phyloP scores from a whole-genome alignment of 768 basidiomycete species.

The Megacollybia marginata region DNA sequence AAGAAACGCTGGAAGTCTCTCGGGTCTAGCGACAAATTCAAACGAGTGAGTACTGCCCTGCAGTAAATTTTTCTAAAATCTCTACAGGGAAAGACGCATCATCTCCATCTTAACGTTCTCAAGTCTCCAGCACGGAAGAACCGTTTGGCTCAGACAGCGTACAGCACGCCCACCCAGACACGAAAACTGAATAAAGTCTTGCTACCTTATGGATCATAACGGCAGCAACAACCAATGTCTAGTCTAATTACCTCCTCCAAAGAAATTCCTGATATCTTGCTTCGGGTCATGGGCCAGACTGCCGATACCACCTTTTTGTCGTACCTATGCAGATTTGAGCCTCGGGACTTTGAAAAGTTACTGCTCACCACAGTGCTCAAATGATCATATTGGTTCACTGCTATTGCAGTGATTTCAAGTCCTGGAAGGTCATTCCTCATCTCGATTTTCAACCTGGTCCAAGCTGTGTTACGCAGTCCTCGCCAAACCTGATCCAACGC shows the following conservation, averaged over 20 bases:
- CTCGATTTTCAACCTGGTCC: constrained; percentile 46
- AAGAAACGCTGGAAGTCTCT: constrained; percentile 77
- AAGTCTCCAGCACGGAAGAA: constrained; percentile 61
- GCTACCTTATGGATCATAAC: constrained; percentile 56
- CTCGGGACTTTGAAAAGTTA: neutral
- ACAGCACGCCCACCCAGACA: constrained; percentile 60
- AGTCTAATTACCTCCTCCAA: constrained; percentile 44
- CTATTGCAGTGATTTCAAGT: constrained; percentile 37
- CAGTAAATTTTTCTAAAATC: too few species aligned
- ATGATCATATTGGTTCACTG: constrained; percentile 52
- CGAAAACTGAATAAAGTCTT: constrained; percentile 56
- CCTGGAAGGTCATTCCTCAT: constrained; percentile 12
- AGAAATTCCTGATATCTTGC: constrained; percentile 68
- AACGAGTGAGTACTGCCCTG: constrained; percentile 47
- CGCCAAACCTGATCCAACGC: too few species aligned
- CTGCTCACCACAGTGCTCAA: constrained; percentile 45
- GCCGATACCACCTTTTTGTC: constrained; percentile 75
- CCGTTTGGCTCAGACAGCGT: constrained; percentile 54
- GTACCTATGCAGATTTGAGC: constrained; percentile 20
- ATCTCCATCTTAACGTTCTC: constrained; percentile 63
- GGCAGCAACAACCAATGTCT: neutral
- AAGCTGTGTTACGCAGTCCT: constrained; percentile 63
- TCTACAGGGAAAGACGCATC: constrained; percentile 58
- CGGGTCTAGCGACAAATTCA: constrained; percentile 57
- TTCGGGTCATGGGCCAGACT: constrained; percentile 63